phyloP scores from a whole-genome alignment of 306 rosid genomes.

The Begonia peltatifolia region DNA sequence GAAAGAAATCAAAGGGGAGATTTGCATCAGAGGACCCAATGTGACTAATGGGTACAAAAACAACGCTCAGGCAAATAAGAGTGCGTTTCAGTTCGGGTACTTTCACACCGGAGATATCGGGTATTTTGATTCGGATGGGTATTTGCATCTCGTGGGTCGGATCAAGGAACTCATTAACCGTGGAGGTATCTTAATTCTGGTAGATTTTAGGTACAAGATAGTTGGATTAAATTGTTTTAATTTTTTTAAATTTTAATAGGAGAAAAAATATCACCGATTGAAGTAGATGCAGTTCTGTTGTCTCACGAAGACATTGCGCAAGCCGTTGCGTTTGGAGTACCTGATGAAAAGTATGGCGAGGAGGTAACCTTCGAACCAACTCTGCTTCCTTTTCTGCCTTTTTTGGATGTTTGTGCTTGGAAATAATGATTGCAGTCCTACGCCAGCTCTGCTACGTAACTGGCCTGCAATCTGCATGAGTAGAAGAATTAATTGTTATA shows the following conservation, averaged over 20 bases:
- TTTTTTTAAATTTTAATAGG: constrained; percentile 15
- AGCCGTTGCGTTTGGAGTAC: constrained; percentile 57
- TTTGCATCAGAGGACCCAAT: constrained; percentile 42
- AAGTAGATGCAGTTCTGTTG: constrained; percentile 61
- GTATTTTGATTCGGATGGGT: constrained; percentile 48
- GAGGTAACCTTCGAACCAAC: constrained; percentile 22
- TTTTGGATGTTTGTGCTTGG: neutral
- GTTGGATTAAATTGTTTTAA: too few species aligned
- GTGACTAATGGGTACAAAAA: constrained; percentile 53
- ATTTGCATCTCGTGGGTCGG: constrained; percentile 72
- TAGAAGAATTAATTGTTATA: too few species aligned
- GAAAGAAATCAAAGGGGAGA: constrained; percentile 26
- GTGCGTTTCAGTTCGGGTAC: constrained; percentile 41
- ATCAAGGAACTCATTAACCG: constrained; percentile 66
- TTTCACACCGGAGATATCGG: constrained; percentile 63
- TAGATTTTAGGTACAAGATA: too few species aligned
- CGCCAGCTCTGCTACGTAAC: too few species aligned
- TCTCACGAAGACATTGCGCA: constrained; percentile 44
- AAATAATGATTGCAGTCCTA: neutral
- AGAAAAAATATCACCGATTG: constrained; percentile 70
- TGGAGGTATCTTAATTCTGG: constrained; percentile 32
- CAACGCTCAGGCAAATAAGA: constrained; percentile 29
- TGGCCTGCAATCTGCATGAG: too few species aligned
- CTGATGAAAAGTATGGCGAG: constrained; percentile 55
- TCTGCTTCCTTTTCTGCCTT: neutral